Conservation (phyloP, 1,284 basidiomycete species). For the Stygiomarasmius scandens region DNA sequence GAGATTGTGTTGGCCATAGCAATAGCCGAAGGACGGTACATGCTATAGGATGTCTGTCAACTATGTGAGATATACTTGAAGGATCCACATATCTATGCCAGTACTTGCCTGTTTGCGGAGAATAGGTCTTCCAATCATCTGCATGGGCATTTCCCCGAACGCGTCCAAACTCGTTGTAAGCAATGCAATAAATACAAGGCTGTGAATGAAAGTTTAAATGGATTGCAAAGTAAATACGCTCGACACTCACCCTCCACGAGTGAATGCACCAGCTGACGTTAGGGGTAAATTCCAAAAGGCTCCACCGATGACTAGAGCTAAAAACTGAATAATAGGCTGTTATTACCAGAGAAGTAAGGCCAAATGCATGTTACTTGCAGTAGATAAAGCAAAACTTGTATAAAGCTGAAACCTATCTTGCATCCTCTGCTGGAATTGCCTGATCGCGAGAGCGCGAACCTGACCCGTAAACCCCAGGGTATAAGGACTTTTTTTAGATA, state of each 20-base stretch:
- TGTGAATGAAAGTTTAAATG: conserved; percentile 29
- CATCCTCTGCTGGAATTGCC: conserved; percentile 78
- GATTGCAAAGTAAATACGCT: conserved; percentile 71
- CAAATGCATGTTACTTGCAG: too few species aligned
- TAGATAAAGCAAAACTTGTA: conserved; percentile 66
- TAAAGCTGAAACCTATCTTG: conserved; percentile 85
- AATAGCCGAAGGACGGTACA: conserved; percentile 80
- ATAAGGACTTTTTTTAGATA: conserved; percentile 85
- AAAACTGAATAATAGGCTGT: too few species aligned
- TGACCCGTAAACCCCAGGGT: conserved; percentile 82
- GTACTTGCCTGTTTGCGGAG: conserved; percentile 67
- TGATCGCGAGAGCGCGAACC: conserved; percentile 74
- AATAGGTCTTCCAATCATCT: conserved; percentile 80
- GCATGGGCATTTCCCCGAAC: conserved; percentile 67
- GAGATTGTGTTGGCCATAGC: conserved; percentile 75
- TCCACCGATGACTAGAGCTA: conserved; percentile 79
- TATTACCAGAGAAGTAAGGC: too few species aligned
- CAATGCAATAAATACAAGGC: conserved; percentile 78
- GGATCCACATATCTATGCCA: conserved; percentile 50
- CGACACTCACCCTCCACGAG: conserved; percentile 83
- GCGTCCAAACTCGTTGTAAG: conserved; percentile 78
- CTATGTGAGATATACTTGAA: too few species aligned
- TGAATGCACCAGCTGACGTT: conserved; percentile 83
- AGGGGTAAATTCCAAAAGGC: conserved; percentile 75
- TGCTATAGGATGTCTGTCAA: conserved; percentile 64